A percentile compares a stretch with the other conserved stretches of the same genome.
Conservation (phyloP, 345 rosid species). For the Eucalyptus marginata region DNA sequence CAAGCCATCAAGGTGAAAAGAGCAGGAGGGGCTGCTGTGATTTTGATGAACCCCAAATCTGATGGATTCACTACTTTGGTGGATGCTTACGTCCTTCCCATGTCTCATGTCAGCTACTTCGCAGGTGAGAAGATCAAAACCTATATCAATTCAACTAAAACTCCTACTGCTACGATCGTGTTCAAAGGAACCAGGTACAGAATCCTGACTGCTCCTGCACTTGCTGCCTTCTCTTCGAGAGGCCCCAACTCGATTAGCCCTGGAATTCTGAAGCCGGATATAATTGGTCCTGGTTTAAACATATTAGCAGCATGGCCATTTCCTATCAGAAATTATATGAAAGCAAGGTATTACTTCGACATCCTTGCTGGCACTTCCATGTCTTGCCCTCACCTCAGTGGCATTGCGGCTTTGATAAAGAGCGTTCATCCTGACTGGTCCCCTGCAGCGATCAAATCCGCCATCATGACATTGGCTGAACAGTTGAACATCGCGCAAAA, state of each 20-base stretch:
- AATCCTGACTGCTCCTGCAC: not conserved
- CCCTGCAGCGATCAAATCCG: too few relatives aligned
- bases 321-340: not conserved
- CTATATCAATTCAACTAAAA: not conserved
- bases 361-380: not conserved
- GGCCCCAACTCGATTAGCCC: accelerated
- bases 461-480: accelerated
- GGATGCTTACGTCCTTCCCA: not conserved
- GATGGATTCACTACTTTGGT: too few relatives aligned
- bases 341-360: not conserved
- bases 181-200: not conserved
- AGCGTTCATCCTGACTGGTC: not conserved
- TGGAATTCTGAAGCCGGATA: not conserved
- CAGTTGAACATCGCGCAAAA: too few relatives aligned
- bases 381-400: not conserved
- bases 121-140: not conserved
- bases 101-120: not conserved
- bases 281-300: not conserved
- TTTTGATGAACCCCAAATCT: too few relatives aligned
- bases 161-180: not conserved
- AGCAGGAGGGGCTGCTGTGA: not conserved
- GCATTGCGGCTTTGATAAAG: not conserved
- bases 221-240: not conserved
- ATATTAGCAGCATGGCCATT: not conserved
- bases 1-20: not conserved